Base-by-base conservation (phyloP, 1,139 yeast species). In the Zygosaccharomyces sapae region DNA sequence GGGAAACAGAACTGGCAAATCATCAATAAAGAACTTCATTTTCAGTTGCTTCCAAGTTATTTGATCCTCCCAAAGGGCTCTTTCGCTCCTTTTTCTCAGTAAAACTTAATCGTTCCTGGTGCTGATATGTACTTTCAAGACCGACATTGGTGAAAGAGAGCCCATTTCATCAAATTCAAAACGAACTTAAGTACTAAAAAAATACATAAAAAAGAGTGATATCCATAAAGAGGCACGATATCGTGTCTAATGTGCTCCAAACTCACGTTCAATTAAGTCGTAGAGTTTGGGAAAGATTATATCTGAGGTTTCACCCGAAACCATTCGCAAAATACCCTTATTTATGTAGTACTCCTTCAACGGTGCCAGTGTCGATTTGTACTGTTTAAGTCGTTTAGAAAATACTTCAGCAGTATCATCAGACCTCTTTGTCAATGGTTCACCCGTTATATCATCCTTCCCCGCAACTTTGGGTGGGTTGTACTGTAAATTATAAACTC, bases 1-100 rank as follows among this genome's bases (percentile, higher is more conserved):
- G n/a, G 99, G 99, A 67, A 92, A 92, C 49, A 88, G 75, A 30
- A 92, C 95, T 18, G 97, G 97, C 54, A 92, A 73, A 65, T 92
- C 98, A 71, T 92, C 98, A 53, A 92, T 92, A 67, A 69, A 86
- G 73, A 92, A 90, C 72, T 64, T 65, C 70, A 66, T 66, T 24
- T 31, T 12, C 34, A 31, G 9, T 12, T 12, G 16, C 9, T 31
- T 13, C 10, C 13, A 8, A 13, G 18, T 31, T 31, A 8, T 31
- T 31, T 31, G 34, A 31, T 13, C 18, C 34, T 31, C 18, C 34
- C 18, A 31, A 31, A 31, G 16, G 34, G 18, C 34, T 18, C 18
- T 31, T 3, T 31, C 9, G 19, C 34, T 31, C 34, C 18, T 8
- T 8, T 31, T 31, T 31, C 34, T 8, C 18, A 13, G 34, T 31